Percentiles rank a stretch among this genome's conserved stretches.
phyloP scores from a whole-genome alignment of 2,329 filamentous ascomycete species.

The Endoconidiophora polonica region DNA sequence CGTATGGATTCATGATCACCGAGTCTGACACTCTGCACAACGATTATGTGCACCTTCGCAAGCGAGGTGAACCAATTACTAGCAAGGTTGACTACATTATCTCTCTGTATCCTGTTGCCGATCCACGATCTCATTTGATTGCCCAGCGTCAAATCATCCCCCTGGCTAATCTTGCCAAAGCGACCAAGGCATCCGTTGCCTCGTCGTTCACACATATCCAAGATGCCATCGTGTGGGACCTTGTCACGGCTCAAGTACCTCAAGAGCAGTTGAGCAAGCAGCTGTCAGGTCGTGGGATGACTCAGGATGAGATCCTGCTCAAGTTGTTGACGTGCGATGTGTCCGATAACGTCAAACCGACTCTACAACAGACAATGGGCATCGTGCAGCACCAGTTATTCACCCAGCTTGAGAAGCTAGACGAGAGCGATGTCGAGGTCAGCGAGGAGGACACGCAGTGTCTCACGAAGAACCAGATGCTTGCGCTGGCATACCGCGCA shows the following conservation, averaged over 20 bases:
- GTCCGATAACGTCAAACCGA: slow-evolving; percentile 16
- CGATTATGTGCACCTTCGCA: slow-evolving; percentile 41
- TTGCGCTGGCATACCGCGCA: slow-evolving; percentile 32
- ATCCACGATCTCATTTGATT: slow-evolving; percentile 30
- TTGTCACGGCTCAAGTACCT: slow-evolving; percentile 24
- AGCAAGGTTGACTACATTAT: slow-evolving; percentile 30
- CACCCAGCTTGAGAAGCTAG: slow-evolving; percentile 28
- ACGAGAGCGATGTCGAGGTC: slow-evolving; percentile 29
- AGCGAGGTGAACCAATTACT: slow-evolving; percentile 21
- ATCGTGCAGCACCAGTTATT: slow-evolving; percentile 29
- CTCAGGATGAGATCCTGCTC: slow-evolving; percentile 14
- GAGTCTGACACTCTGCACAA: slow-evolving; percentile 34
- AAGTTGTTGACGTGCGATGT: slow-evolving; percentile 14
- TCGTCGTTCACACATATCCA: slow-evolving; percentile 33
- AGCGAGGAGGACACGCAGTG: slow-evolving; percentile 23
- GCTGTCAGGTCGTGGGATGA: background rate
- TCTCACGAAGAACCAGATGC: slow-evolving; percentile 28
- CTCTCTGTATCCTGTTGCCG: slow-evolving; percentile 31
- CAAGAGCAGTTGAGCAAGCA: slow-evolving; percentile 4
- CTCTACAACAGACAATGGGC: slow-evolving; percentile 22
- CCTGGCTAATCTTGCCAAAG: slow-evolving; percentile 18
- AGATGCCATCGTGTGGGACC: slow-evolving; percentile 34
- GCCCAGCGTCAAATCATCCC: background rate
- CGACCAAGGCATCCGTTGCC: slow-evolving; percentile 22
- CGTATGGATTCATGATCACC: slow-evolving; percentile 44